Evolutionary conservation across 2,329 filamentous ascomycete species (phyloP), one percentile per base, ranked within the genome.

Genomic region (Penicillium corylophilum): DNA sequence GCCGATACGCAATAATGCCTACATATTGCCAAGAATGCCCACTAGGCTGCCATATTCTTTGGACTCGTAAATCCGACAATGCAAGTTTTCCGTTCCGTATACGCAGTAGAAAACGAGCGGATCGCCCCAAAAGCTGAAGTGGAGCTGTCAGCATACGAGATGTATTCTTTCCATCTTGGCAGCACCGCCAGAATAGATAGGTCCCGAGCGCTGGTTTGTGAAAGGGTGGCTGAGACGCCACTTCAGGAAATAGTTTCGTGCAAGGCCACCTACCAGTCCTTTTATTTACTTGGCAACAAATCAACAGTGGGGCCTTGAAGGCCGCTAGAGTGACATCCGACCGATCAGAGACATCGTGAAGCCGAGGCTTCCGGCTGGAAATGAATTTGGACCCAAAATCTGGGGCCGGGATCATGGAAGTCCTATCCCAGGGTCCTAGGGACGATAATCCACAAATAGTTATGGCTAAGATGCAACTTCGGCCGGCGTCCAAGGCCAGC

Each of bases 71-170:
- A 16, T n/a, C 43, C 44, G 33, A 46, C 33, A 23, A 35, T 29
- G 44, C 24, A 29, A 2, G n/a, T 12, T 8, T 16, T 24, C 44
- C 12, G 38, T 36, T 46, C 35, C 44, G 22, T 9, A 41, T 22
- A 6, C 35, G n/a, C n/a, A n/a, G n/a, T n/a, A 28, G 26, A 28
- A 33, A 48, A 48, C 45, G 45, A 41, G 38, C 36, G 45, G 45
- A 33, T 12, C 36, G 18, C 16, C 12, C 2, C 18, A 5, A 16
- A 20, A 33, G 29, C 29, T 7, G 13, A n/a, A n/a, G 29, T 33
- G 13, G 29, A 33, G 29, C 29, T 33, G 29, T 33, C 29, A 33
- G 29, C 29, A 28, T 33, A n/a, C 29, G 29, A 16, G 31, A 16
- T 35, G 18, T 35, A 8, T 35, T 15, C n/a, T 35, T 35, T 35